phyloP scores from a whole-genome alignment of 2,329 filamentous ascomycete genomes.

The Coniochaeta prunicola region DNA sequence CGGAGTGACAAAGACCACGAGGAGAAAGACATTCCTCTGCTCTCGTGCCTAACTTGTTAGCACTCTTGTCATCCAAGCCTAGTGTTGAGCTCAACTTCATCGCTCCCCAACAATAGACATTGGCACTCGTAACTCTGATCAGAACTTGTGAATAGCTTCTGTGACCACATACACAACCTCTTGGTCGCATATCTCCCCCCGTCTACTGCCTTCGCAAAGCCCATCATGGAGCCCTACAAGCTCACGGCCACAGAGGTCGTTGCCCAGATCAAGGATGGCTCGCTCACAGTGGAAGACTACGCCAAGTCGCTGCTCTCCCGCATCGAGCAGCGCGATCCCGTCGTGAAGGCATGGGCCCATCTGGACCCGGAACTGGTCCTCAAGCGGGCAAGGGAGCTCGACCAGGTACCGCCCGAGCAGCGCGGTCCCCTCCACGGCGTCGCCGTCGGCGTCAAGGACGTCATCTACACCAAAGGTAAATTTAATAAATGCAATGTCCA shows the following conservation, averaged over 20 bases:
- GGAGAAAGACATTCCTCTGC: background rate
- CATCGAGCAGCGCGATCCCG: conserved; percentile 33
- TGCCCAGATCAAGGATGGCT: background rate
- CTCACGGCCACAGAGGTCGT: conserved; percentile 1
- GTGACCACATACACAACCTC: background rate
- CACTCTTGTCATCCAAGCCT: background rate
- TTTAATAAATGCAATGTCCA: too few species aligned
- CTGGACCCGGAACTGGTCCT: conserved; percentile 39
- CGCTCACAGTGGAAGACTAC: conserved; percentile 37
- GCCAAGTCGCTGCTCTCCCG: conserved; percentile 37
- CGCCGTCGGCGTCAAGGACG: conserved; percentile 52
- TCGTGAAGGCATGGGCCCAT: conserved; percentile 43
- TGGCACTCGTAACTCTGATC: too few species aligned
- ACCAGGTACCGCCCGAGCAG: conserved; percentile 35
- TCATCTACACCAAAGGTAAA: conserved; percentile 47
- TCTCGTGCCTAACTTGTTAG: background rate
- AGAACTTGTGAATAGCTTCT: background rate
- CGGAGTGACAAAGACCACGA: background rate
- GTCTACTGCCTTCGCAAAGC: background rate
- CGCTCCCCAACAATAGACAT: background rate
- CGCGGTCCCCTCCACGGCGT: conserved; percentile 51
- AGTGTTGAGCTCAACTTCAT: background rate
- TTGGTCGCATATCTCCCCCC: background rate
- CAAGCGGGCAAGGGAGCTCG: conserved; percentile 39
- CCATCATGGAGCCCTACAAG: background rate